These are phyloP conservation scores for Fusarium devonianum DNA, from an alignment of 2,329 filamentous ascomycete genomes.

Conservation along the genomic window DNA sequence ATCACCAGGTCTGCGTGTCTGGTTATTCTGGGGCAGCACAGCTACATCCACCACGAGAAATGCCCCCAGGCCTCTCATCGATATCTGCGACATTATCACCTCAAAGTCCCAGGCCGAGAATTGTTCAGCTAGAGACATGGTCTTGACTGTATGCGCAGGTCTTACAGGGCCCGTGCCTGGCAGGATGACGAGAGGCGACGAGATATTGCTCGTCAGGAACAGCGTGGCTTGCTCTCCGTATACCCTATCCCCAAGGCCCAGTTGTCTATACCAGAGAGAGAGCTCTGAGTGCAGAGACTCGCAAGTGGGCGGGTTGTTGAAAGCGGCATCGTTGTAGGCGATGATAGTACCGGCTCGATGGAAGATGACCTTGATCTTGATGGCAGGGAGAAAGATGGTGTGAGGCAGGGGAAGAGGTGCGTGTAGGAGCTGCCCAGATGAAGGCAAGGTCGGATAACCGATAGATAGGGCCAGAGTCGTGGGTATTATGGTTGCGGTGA, in stretches of 20 bases:
- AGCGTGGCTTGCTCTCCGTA: slow-evolving; percentile 24
- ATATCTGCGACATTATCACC: slow-evolving; percentile 27
- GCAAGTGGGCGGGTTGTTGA: slow-evolving; percentile 19
- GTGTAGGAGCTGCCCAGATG: not conserved
- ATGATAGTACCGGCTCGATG: slow-evolving; percentile 27
- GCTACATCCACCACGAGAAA: slow-evolving; percentile 39
- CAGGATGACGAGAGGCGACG: slow-evolving; percentile 15
- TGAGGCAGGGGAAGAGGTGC: not conserved
- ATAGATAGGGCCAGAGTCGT: not conserved
- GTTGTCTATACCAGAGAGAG: slow-evolving; percentile 14
- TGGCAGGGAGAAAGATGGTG: not conserved
- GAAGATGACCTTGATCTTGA: slow-evolving; percentile 32
- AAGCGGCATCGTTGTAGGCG: slow-evolving; percentile 23
- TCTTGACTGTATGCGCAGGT: slow-evolving; percentile 40
- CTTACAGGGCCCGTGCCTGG: slow-evolving; percentile 17
- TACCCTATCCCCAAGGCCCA: slow-evolving; percentile 24
- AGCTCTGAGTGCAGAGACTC: slow-evolving; percentile 26
- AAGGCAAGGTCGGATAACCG: not conserved
- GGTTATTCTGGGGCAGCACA: not conserved
- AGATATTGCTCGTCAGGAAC: slow-evolving; percentile 18
- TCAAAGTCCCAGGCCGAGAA: slow-evolving; percentile 39
- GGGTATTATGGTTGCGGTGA: not conserved
- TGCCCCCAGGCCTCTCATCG: slow-evolving; percentile 18
- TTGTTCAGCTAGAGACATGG: slow-evolving; percentile 40
- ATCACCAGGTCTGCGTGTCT: not conserved